Conservation (phyloP, 2,329 filamentous ascomycete genomes). For the Pyrenochaeta sp. region DNA sequence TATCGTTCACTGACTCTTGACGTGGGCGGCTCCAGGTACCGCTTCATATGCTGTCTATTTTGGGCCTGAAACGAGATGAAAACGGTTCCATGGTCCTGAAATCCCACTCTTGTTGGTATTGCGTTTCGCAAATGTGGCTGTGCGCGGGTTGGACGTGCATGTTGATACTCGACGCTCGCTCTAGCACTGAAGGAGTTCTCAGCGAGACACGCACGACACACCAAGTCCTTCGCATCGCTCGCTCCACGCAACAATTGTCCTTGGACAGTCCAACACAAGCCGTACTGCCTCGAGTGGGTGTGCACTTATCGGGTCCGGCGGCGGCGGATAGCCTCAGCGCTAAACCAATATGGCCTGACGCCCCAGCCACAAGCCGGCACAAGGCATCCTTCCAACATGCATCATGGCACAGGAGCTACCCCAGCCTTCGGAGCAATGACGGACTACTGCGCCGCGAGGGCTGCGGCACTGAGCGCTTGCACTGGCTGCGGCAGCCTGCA, state of each 20-base stretch:
- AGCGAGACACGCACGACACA: not conserved
- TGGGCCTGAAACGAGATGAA: constrained; percentile 1
- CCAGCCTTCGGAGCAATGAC: constrained; percentile 11
- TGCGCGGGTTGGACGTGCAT: not conserved
- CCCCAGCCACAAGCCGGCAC: constrained; percentile 16
- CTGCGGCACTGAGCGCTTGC: constrained; percentile 8
- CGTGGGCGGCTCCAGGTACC: not conserved
- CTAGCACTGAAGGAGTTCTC: not conserved
- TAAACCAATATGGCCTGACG: constrained; percentile 5
- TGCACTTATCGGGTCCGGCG: constrained; percentile 2
- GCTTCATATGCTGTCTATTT: not conserved
- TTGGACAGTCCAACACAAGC: not conserved
- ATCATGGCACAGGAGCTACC: constrained; percentile 1
- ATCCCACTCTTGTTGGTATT: not conserved
- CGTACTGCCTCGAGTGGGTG: not conserved
- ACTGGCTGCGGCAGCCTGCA: not conserved
- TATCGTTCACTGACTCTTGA: not conserved
- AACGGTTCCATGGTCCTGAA: not conserved
- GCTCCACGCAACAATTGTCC: no score
- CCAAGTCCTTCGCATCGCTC: not conserved
- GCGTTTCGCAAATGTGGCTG: not conserved
- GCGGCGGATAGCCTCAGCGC: constrained; percentile 1
- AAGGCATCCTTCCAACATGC: not conserved
- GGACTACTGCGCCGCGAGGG: constrained; percentile 5
- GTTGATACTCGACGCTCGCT: not conserved